These are phyloP conservation scores for Cucurbitaria berberidis DNA, from an alignment of 2,329 filamentous ascomycete species.

Conservation along the genomic window DNA sequence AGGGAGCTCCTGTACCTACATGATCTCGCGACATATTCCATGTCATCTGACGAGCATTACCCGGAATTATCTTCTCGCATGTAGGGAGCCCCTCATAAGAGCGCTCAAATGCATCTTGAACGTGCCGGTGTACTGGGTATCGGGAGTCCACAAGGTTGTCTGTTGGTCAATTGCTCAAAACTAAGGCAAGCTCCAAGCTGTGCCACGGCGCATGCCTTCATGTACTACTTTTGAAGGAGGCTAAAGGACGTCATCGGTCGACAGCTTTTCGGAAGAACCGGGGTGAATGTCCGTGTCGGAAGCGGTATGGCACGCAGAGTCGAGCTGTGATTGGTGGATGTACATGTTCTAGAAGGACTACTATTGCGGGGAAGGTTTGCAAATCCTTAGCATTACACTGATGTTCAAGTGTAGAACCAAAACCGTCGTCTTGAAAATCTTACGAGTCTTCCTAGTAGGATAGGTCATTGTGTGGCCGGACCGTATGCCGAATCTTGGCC, in stretches of 20 bases:
- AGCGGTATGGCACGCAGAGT: conserved; percentile 13
- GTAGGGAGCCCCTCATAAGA: conserved; percentile 15
- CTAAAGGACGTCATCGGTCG: conserved; percentile 21
- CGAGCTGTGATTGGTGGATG: conserved; percentile 35
- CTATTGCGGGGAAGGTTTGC: conserved; percentile 18
- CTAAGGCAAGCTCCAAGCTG: conserved; percentile 27
- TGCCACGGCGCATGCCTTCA: conserved; percentile 16
- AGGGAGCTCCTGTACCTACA: conserved; percentile 17
- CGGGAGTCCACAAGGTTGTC: conserved; percentile 11
- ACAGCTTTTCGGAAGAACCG: conserved; percentile 29
- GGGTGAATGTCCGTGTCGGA: conserved; percentile 30
- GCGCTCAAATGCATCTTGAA: conserved; percentile 8
- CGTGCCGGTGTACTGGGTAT: conserved; percentile 3
- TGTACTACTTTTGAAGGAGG: conserved; percentile 16
- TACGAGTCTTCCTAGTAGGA: too few relatives aligned
- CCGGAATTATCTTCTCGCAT: conserved; percentile 19
- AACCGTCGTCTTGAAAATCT: too few relatives aligned
- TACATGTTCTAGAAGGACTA: conserved; percentile 25
- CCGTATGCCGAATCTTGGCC: conserved; percentile 5
- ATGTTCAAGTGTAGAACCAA: background rate
- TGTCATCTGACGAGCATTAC: conserved; percentile 10
- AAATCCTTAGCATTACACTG: background rate
- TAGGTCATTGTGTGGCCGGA: too few relatives aligned
- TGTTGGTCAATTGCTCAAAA: conserved; percentile 22
- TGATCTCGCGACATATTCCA: conserved; percentile 7